Conservation (phyloP, 2,329 filamentous ascomycete genomes). For the Fusarium staphyleae region DNA sequence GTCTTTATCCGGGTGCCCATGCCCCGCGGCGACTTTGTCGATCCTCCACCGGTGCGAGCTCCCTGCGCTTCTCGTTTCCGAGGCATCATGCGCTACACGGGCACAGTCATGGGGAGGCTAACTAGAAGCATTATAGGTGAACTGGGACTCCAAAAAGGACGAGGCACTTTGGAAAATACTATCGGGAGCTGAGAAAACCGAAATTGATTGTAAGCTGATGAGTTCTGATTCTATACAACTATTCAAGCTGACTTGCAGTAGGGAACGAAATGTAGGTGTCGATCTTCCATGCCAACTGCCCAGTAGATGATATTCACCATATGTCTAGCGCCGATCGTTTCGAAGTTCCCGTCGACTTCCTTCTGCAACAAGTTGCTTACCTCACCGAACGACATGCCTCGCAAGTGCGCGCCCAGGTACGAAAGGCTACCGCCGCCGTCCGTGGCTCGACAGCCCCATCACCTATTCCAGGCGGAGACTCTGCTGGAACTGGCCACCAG, state of each 20-base stretch:
- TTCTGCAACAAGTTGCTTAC: slow-evolving; percentile 93
- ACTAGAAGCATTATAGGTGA: slow-evolving; percentile 62
- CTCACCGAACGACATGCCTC: slow-evolving; percentile 90
- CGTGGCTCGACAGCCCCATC: slow-evolving; percentile 65
- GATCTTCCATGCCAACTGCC: slow-evolving; percentile 23
- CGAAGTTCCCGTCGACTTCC: slow-evolving; percentile 84
- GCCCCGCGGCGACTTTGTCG: slow-evolving; percentile 83
- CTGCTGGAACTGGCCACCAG: slow-evolving; percentile 46
- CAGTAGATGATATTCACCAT: slow-evolving; percentile 33
- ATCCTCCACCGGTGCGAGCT: slow-evolving; percentile 78
- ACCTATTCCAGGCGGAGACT: slow-evolving; percentile 61
- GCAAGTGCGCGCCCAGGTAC: slow-evolving; percentile 89
- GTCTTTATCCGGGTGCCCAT: slow-evolving; percentile 92
- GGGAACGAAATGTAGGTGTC: slow-evolving; percentile 76
- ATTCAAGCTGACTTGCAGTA: slow-evolving; percentile 47
- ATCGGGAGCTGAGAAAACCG: slow-evolving; percentile 79
- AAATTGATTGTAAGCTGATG: slow-evolving; percentile 79
- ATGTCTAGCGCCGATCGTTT: slow-evolving; percentile 72
- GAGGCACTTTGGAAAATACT: slow-evolving; percentile 89
- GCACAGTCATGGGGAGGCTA: slow-evolving; percentile 32
- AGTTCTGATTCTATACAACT: not conserved
- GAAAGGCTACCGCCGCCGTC: slow-evolving; percentile 69
- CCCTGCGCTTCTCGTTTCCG: slow-evolving; percentile 5
- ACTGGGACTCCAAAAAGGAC: slow-evolving; percentile 89
- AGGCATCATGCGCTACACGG: slow-evolving; percentile 29